Base-by-base conservation (phyloP, 2,329 filamentous ascomycete species). In the Clarireedia hainanense region DNA sequence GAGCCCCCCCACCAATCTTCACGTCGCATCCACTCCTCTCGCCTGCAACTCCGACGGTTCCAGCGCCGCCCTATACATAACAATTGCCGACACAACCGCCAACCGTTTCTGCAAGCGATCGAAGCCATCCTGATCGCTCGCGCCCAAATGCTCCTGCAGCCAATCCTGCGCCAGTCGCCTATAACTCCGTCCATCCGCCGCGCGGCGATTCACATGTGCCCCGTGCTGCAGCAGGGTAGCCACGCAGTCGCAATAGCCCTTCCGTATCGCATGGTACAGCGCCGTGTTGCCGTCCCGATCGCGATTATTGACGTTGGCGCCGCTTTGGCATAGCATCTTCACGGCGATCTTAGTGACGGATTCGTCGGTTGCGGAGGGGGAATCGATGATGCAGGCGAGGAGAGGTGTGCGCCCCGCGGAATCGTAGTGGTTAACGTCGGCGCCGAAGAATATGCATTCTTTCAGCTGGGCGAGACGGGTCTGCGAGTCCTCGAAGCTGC, bases 191-290 rank as follows among this genome's bases (percentile, higher is more conserved):
- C 50, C 24, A 34, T 36, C 37, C 12, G 24, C 10, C 23, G 42
- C 26, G 6, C 55, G 45, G 2, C 15, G 27, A 17, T 46, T 57
- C 36, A 54, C 45, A 45, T 27, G 50, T 12, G 55, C 50, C 5
- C 55, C 50, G 26, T 47, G 9, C n/a, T 54, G 43, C 17, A 57
- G 27, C 6, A 54, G 37, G 15, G 48, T 54, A 14, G 27, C 36
- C n/a, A 54, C 55, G 27, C 55, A 54, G 14, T 57, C 46, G 30
- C 43, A 42, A 26, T 47, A 54, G 9, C 50, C 50, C 47, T 53
- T 53, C 5, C 37, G 34, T 27, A 57, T 48, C 6, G 43, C 55
- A 17, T 54, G 46, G 23, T 37, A 49, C n/a, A 54, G 36, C 15
- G 50, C 50, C 20, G 37, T 47, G n/a, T 49, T 20, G 1, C 50